phyloP scores from a whole-genome alignment of 208 protist genomes.

The Trypanosoma melophagium region DNA sequence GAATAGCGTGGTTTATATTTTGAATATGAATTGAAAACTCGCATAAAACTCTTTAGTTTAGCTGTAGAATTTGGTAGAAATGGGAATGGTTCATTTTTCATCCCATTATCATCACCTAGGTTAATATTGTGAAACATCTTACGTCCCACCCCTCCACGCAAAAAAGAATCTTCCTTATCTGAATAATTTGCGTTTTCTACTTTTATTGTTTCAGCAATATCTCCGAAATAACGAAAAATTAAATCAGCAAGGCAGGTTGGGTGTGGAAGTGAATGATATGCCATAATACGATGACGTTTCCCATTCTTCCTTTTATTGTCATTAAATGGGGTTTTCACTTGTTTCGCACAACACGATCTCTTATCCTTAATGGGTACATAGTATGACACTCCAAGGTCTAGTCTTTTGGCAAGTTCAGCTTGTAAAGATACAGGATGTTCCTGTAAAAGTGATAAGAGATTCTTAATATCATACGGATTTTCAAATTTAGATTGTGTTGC shows the following conservation, averaged over 20 bases:
- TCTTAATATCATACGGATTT: background rate
- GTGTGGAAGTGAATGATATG: conserved; percentile 10
- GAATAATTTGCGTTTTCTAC: background rate
- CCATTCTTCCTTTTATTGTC: background rate
- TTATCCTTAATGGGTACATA: background rate
- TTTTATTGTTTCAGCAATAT: background rate
- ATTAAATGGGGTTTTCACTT: background rate
- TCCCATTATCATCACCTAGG: background rate
- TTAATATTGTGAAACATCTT: background rate
- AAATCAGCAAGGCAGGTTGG: conserved; percentile 4
- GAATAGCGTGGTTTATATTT: background rate
- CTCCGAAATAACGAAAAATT: background rate
- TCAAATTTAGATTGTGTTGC: background rate
- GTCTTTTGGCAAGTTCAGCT: background rate
- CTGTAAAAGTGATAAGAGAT: conserved; percentile 3
- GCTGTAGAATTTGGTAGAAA: conserved; percentile 3
- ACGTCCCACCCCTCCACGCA: too few species aligned
- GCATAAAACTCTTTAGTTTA: too few species aligned
- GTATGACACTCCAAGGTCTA: conserved; percentile 1
- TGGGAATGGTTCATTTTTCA: background rate
- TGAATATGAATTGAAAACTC: background rate
- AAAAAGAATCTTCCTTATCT: background rate
- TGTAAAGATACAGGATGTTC: background rate
- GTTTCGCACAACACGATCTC: background rate
- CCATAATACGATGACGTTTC: background rate